These are phyloP conservation scores for Amanita exitialis DNA, from an alignment of 768 basidiomycete species.

Conservation along the genomic window DNA sequence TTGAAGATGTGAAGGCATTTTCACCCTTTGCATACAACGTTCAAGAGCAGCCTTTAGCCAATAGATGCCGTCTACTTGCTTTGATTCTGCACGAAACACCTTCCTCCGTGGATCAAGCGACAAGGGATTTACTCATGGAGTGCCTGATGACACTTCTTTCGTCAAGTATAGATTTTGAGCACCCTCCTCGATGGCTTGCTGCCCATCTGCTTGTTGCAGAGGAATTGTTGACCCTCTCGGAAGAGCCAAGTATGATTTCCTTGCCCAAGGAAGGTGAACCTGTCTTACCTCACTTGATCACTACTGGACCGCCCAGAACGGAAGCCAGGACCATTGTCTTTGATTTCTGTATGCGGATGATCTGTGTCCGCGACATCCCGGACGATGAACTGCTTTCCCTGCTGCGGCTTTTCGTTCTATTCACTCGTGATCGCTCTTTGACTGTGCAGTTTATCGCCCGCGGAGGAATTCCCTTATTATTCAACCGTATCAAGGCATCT, in stretches of 20 bases:
- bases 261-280: slow-evolving; percentile 67
- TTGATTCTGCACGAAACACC: slow-evolving; percentile 72
- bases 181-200: slow-evolving; percentile 81
- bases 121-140: slow-evolving; percentile 54
- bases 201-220: slow-evolving; percentile 81
- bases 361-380: slow-evolving; percentile 52
- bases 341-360: slow-evolving; percentile 65
- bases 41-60: slow-evolving; percentile 68
- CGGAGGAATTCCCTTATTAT: slow-evolving; percentile 53
- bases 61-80: slow-evolving; percentile 79
- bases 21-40: slow-evolving; percentile 56
- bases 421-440: slow-evolving; percentile 63
- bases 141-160: slow-evolving; percentile 56
- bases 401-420: slow-evolving; percentile 72
- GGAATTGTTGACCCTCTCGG: slow-evolving; percentile 65
- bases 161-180: slow-evolving; percentile 45
- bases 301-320: slow-evolving; percentile 48
- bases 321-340: slow-evolving; percentile 63
- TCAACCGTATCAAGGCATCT: slow-evolving; percentile 54
- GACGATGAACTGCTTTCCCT: slow-evolving; percentile 78
- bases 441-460: slow-evolving; percentile 60
- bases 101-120: slow-evolving; percentile 42
- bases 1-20: slow-evolving; percentile 69
- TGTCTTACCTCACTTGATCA: slow-evolving; percentile 38
- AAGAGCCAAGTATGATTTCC: slow-evolving; percentile 55